Conservation (phyloP, 2,329 filamentous ascomycete species). For the Fusarium sp. region DNA sequence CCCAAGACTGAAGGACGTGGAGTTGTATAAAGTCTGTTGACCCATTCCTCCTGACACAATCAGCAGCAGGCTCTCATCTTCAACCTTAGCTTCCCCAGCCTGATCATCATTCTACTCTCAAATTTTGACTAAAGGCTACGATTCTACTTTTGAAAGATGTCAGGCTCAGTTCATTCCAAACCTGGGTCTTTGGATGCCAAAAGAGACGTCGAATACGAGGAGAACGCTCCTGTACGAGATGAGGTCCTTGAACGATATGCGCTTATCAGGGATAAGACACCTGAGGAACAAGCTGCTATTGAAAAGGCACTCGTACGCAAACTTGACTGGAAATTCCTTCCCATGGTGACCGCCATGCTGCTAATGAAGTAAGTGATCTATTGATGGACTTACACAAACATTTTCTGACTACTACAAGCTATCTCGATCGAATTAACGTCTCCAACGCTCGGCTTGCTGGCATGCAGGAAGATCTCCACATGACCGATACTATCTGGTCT, state of each 20-base stretch:
- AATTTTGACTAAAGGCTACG: background rate
- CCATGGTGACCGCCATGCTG: slow-evolving; percentile 47
- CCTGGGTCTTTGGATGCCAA: slow-evolving; percentile 17
- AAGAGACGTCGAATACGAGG: slow-evolving; percentile 23
- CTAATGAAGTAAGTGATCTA: slow-evolving; percentile 45
- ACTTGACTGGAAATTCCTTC: slow-evolving; percentile 48
- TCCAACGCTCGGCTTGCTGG: slow-evolving; percentile 57
- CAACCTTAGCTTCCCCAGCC: background rate
- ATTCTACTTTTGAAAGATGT: background rate
- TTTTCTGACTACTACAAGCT: slow-evolving; percentile 50
- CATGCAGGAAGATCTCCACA: slow-evolving; percentile 53
- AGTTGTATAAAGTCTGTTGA: background rate
- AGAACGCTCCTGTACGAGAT: slow-evolving; percentile 15
- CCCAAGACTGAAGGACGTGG: background rate
- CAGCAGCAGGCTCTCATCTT: background rate
- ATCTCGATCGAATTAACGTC: slow-evolving; percentile 64
- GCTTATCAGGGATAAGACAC: slow-evolving; percentile 20
- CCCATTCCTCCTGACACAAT: background rate
- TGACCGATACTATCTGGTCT: slow-evolving; percentile 54
- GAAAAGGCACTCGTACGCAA: slow-evolving; percentile 46
- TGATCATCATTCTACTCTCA: accelerated
- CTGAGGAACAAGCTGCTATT: slow-evolving; percentile 35
- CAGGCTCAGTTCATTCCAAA: slow-evolving; percentile 17
- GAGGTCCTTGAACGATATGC: slow-evolving; percentile 23
- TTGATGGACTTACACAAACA: accelerated